Conservation (phyloP, 164 flowering plant species). For the Kalanchoe fedtschenkoi region DNA sequence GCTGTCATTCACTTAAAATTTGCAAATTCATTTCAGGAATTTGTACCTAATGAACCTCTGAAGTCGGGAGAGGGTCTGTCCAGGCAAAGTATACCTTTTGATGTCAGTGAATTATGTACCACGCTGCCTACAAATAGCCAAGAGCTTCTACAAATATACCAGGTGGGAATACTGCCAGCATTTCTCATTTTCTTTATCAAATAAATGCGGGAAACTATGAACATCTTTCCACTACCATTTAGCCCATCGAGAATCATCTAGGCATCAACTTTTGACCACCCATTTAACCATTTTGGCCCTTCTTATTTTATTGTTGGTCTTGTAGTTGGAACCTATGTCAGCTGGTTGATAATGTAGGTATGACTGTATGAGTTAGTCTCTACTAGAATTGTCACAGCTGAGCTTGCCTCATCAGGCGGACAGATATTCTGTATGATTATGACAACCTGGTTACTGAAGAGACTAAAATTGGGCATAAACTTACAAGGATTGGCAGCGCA, state of each 20-base stretch:
- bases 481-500: not conserved
- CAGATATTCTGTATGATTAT: not conserved
- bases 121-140: slow-evolving; percentile 41
- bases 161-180: slow-evolving; percentile 33
- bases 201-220: too few relatives aligned
- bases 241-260: not conserved
- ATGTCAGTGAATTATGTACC: slow-evolving; percentile 30
- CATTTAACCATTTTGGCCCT: too few relatives aligned
- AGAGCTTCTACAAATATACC: slow-evolving; percentile 65
- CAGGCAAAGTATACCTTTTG: slow-evolving; percentile 65
- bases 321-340: too few relatives aligned
- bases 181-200: not conserved
- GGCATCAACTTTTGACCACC: too few relatives aligned
- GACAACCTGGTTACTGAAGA: not conserved
- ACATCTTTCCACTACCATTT: not conserved
- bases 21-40: slow-evolving; percentile 39
- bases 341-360: too few relatives aligned
- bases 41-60: slow-evolving; percentile 62
- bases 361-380: too few relatives aligned
- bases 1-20: not conserved
- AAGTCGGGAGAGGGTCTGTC: slow-evolving; percentile 71
- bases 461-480: not conserved
- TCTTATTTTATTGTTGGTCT: too few relatives aligned
- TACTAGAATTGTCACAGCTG: not conserved
- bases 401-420: not conserved